These are phyloP conservation scores for Scleromitrula shiraiana DNA, from an alignment of 2,329 filamentous ascomycete genomes.

Conservation along the genomic window DNA sequence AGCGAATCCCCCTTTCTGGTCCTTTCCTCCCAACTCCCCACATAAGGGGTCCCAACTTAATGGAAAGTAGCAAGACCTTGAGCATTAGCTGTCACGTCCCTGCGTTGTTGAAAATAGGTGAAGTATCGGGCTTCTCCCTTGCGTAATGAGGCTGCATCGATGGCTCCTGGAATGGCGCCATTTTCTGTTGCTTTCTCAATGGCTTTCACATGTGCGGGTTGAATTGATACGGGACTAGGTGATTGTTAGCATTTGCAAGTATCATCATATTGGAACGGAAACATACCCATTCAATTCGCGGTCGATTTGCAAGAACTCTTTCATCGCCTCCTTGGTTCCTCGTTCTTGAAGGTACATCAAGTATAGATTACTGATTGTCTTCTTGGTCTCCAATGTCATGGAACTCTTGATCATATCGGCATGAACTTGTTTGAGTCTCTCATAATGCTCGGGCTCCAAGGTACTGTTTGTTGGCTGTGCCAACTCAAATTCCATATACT, in stretches of 20 bases:
- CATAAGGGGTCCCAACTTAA: no score
- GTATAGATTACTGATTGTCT: slow-evolving; percentile 70
- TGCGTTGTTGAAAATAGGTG: slow-evolving; percentile 34
- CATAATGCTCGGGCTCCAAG: slow-evolving; percentile 55
- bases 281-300: slow-evolving; percentile 77
- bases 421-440: slow-evolving; percentile 74
- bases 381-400: slow-evolving; percentile 59
- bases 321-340: slow-evolving; percentile 75
- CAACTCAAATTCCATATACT: slow-evolving; percentile 82
- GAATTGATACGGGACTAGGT: slow-evolving; percentile 36
- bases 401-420: slow-evolving; percentile 64
- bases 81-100: slow-evolving; percentile 20
- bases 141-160: slow-evolving; percentile 35
- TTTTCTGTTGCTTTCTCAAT: slow-evolving; percentile 35
- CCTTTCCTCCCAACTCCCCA: no score
- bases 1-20: no score
- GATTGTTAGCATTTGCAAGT: slow-evolving; percentile 12
- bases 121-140: slow-evolving; percentile 37
- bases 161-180: slow-evolving; percentile 34
- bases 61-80: slow-evolving; percentile 26
- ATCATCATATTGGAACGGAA: background rate
- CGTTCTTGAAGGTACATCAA: slow-evolving; percentile 77
- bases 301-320: slow-evolving; percentile 77
- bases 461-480: slow-evolving; percentile 65
- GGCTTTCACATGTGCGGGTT: slow-evolving; percentile 30